These are phyloP conservation scores for Ustilago crameri DNA, from an alignment of 1,284 basidiomycete genomes.

Conservation along the genomic window DNA sequence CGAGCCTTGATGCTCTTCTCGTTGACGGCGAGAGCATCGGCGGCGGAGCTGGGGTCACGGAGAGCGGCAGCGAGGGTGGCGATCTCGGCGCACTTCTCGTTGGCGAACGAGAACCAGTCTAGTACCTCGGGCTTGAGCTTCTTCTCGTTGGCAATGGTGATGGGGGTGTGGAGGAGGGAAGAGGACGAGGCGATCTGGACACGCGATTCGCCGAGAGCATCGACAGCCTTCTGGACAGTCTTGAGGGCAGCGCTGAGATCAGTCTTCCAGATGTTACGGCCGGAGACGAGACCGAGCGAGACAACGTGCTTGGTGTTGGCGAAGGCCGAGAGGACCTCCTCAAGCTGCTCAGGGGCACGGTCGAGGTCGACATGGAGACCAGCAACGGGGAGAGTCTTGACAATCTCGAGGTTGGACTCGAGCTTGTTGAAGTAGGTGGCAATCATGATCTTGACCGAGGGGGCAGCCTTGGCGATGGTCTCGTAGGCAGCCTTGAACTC, in stretches of 20 bases:
- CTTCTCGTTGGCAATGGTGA: slow-evolving; percentile 91
- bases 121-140: slow-evolving; percentile 90
- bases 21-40: slow-evolving; percentile 72
- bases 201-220: slow-evolving; percentile 70
- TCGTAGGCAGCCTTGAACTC: slow-evolving; percentile 86
- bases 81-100: slow-evolving; percentile 95
- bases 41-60: slow-evolving; percentile 53
- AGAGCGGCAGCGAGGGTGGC: slow-evolving; percentile 77
- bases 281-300: slow-evolving; percentile 96
- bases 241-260: slow-evolving; percentile 88
- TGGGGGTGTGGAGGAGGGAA: slow-evolving; percentile 97
- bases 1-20: slow-evolving; percentile 91
- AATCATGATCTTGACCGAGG: slow-evolving; percentile 84
- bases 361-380: slow-evolving; percentile 97
- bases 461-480: slow-evolving; percentile 80
- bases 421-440: slow-evolving; percentile 95
- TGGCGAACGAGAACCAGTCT: slow-evolving; percentile 99
- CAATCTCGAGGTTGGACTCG: slow-evolving; percentile 87
- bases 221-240: slow-evolving; percentile 80
- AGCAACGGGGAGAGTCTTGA: slow-evolving; percentile 91
- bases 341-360: slow-evolving; percentile 86
- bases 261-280: slow-evolving; percentile 99
- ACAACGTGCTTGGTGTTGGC: slow-evolving; percentile 74
- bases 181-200: slow-evolving; percentile 96
- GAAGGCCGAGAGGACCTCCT: slow-evolving; percentile 82